Evolutionary conservation across 176 grass and related monocot species (phyloP), one percentile per base, ranked within the genome.

Genomic region (Elaeis guineensis): DNA sequence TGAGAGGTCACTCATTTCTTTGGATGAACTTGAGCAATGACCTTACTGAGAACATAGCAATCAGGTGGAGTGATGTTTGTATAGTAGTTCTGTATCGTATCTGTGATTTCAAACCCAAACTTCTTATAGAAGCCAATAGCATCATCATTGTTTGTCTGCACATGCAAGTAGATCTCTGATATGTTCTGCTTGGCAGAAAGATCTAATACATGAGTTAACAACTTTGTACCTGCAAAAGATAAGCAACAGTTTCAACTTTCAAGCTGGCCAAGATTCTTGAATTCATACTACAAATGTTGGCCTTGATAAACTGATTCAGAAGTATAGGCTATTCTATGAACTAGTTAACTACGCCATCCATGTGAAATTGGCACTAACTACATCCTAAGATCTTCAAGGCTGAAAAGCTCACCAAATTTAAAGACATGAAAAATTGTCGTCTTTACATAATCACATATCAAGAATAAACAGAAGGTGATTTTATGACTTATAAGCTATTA

Each of bases 31-130:
- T 75, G 80, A 63, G 80, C 25, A 57, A 90, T 72, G 69, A 74
- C 70, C 66, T 93, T 98, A 16, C 78, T 92, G 76, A 98, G 69
- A 65, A 98, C 88, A 5, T 93, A 83, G 39, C 88, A 98, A 89
- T 98, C 94, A 12, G 94, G 94, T 8, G 94, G 94, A 1, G 76
- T 98, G 77, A 98, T 98, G 75, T 98, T 89, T 72, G 63, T 75
- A 59, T 98, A 98, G 61, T 98, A 98, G 62, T 98, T 83, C 53
- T 83, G 74, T 73, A 98, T 98, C 2, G 94, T 98, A 62, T 98
- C 79, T 51, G 88, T 89, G 62, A 98, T 93, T 71, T 98, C 94
- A 49, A 98, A 98, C 55, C 94, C 94, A 73, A 83, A 98, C 82
- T 98, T 98, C 73, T 89, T 98, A 66, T 93, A 98, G 66, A 93